Percentiles rank a stretch among this genome's conserved stretches.
phyloP scores from a whole-genome alignment of 495 filamentous ascomycete genomes.

The Annulohypoxylon maeteangense region DNA sequence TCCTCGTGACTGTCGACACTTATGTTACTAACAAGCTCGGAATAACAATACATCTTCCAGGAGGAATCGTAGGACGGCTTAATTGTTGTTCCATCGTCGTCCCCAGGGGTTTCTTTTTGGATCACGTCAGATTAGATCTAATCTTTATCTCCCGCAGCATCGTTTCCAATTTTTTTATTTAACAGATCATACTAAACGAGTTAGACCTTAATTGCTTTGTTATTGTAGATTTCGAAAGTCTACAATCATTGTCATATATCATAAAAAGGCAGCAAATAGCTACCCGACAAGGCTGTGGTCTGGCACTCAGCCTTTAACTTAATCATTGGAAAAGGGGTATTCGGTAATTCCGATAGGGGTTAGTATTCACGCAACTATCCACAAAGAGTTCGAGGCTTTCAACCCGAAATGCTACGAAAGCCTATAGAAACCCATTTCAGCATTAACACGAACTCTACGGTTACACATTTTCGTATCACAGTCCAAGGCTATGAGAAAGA shows the following conservation, averaged over 20 bases:
- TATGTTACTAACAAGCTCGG: background rate
- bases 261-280: no score
- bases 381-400: background rate
- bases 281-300: background rate
- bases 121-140: background rate
- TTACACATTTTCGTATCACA: background rate
- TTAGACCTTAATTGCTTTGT: background rate
- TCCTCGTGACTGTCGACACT: background rate
- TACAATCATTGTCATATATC: background rate
- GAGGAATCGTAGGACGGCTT: background rate
- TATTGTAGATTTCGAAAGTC: background rate
- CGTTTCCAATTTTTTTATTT: background rate
- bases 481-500: background rate
- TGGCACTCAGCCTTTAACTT: background rate
- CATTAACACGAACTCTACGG: background rate
- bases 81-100: background rate
- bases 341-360: background rate
- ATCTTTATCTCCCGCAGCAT: background rate
- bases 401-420: background rate
- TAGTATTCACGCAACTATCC: background rate
- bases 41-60: background rate
- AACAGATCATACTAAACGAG: background rate
- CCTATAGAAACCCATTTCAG: background rate
- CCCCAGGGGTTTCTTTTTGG: background rate
- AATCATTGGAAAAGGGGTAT: background rate